Percentiles rank a stretch among this genome's conserved stretches.
phyloP scores from a whole-genome alignment of 345 rosid genomes.

The Gossypium raimondii region DNA sequence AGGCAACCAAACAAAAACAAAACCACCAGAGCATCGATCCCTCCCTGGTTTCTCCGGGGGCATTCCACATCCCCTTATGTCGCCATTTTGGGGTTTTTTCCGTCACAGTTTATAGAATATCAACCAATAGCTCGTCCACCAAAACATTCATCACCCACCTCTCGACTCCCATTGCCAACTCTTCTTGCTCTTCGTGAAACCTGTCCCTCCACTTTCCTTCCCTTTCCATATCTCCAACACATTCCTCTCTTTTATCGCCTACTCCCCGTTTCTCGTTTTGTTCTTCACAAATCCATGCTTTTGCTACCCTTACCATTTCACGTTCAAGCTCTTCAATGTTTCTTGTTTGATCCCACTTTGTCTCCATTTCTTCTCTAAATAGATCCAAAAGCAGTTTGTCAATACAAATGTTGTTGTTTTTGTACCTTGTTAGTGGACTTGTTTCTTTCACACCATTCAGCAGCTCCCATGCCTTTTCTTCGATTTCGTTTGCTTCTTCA shows the following conservation, averaged over 20 bases:
- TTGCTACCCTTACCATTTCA: constrained; percentile 31
- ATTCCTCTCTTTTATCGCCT: constrained; percentile 29
- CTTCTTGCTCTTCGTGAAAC: constrained; percentile 30
- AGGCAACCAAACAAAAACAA: neutral
- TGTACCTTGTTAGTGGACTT: constrained; percentile 24
- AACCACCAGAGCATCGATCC: neutral
- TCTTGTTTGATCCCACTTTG: constrained; percentile 7
- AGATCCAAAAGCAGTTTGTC: constrained; percentile 45
- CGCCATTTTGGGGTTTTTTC: neutral
- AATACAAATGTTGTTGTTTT: neutral
- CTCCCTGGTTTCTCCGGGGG: neutral
- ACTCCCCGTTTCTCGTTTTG: constrained; percentile 22
- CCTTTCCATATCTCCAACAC: constrained; percentile 31
- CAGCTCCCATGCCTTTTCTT: constrained; percentile 41
- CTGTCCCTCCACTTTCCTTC: constrained; percentile 31
- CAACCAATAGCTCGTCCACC: constrained; percentile 13
- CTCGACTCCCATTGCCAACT: neutral
- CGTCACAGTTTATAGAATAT: neutral
- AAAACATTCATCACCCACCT: neutral
- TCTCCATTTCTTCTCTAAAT: constrained; percentile 39
- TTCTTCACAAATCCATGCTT: constrained; percentile 46
- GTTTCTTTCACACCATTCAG: constrained; percentile 35
- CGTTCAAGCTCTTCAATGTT: constrained; percentile 12
- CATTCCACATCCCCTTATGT: neutral
- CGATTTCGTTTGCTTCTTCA: constrained; percentile 27